phyloP scores from a whole-genome alignment of 768 basidiomycete genomes.

The Trametopsis cervina region DNA sequence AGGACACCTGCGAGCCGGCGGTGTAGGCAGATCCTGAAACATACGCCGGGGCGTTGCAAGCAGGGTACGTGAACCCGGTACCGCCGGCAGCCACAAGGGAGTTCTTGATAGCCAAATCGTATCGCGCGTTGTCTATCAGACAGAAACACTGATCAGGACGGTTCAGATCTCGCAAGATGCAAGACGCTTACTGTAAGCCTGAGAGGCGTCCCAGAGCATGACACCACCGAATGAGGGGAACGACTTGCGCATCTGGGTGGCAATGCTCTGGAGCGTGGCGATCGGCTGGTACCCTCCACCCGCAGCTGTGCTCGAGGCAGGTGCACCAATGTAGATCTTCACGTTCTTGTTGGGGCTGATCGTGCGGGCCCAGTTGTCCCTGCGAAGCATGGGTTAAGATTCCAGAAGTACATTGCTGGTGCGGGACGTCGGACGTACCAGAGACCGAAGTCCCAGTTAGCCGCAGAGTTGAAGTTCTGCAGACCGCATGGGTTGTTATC shows the following conservation, averaged over 20 bases:
- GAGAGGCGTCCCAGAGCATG: constrained; percentile 40
- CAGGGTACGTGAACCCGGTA: constrained; percentile 60
- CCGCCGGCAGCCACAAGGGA: constrained; percentile 53
- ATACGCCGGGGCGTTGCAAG: constrained; percentile 51
- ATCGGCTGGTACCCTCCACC: constrained; percentile 33
- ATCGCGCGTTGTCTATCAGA: constrained; percentile 56
- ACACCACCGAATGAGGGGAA: constrained; percentile 38
- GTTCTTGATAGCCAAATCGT: constrained; percentile 54
- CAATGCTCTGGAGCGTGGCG: constrained; percentile 26
- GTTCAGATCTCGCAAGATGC: no score
- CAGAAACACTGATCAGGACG: not conserved
- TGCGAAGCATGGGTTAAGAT: constrained; percentile 14
- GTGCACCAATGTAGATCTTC: constrained; percentile 39
- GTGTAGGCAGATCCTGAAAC: constrained; percentile 42
- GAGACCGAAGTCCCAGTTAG: constrained; percentile 31
- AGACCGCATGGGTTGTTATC: constrained; percentile 40
- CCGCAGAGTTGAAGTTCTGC: constrained; percentile 42
- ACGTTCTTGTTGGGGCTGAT: constrained; percentile 36
- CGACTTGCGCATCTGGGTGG: constrained; percentile 28
- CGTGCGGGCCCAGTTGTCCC: constrained; percentile 39
- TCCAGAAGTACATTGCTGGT: not conserved
- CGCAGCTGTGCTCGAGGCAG: constrained; percentile 34
- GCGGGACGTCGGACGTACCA: constrained; percentile 18
- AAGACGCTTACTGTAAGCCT: constrained; percentile 31
- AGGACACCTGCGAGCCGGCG: constrained; percentile 47